Conservation (phyloP, 192 early-diverging fungal genomes). For the Allomyces macrogynus region DNA sequence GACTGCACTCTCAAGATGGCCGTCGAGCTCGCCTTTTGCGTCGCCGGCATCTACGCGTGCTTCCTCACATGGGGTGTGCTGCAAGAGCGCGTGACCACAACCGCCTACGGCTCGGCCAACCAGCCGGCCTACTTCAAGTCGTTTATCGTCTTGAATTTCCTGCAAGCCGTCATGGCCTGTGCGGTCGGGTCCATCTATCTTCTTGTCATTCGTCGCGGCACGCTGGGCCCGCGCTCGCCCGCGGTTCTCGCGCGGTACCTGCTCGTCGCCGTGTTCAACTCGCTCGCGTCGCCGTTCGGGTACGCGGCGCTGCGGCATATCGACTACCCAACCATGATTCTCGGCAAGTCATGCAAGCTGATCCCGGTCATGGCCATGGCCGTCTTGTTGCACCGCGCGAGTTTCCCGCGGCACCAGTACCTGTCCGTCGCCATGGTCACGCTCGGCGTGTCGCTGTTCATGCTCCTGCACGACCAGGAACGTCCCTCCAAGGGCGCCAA, state of each 20-base stretch:
- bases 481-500: constrained; percentile 22
- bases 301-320: constrained; percentile 83
- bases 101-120: constrained; percentile 41
- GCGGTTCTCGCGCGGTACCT: constrained; percentile 37
- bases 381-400: constrained; percentile 67
- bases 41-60: constrained; percentile 77
- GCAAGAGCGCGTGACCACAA: constrained; percentile 80
- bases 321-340: constrained; percentile 91
- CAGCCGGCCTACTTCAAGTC: constrained; percentile 52
- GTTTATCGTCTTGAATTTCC: constrained; percentile 77
- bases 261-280: constrained; percentile 53
- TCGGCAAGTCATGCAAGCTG: constrained; percentile 92
- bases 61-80: constrained; percentile 90
- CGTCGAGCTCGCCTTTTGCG: constrained; percentile 41
- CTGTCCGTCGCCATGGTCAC: constrained; percentile 72
- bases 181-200: constrained; percentile 58
- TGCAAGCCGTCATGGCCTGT: constrained; percentile 63
- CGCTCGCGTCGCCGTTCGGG: constrained; percentile 69
- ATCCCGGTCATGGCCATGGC: constrained; percentile 94
- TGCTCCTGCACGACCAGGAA: constrained; percentile 52
- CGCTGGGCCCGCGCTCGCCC: constrained; percentile 9
- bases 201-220: constrained; percentile 19
- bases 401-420: constrained; percentile 75
- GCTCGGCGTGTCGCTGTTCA: constrained; percentile 77
- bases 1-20: not conserved